phyloP scores from a whole-genome alignment of 805 yeast species.

The Teunomyces kruisii region DNA sequence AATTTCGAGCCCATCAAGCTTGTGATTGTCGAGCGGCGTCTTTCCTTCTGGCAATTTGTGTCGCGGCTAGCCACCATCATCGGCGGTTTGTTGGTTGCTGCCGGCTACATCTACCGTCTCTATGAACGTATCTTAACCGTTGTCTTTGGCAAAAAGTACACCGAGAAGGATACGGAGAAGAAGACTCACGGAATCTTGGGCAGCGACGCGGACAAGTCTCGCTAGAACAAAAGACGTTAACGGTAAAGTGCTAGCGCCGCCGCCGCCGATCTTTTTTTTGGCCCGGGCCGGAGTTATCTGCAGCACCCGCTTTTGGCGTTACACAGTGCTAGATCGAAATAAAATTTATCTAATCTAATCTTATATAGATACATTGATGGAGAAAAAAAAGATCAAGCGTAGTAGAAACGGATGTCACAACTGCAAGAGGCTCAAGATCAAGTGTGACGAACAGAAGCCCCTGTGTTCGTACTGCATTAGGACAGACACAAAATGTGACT shows the following conservation, averaged over 20 bases:
- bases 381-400: constrained; percentile 32
- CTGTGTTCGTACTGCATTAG: constrained; percentile 56
- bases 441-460: constrained; percentile 72
- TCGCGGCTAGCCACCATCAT: constrained; percentile 75
- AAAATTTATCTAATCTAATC: too few relatives aligned
- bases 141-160: constrained; percentile 58
- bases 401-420: constrained; percentile 61
- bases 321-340: neutral
- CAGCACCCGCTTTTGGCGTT: neutral
- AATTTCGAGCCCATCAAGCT: constrained; percentile 87
- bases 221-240: neutral
- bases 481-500: constrained; percentile 54
- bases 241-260: too few relatives aligned
- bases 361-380: neutral
- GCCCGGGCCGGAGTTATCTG: neutral
- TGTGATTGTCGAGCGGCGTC: constrained; percentile 64
- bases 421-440: constrained; percentile 61
- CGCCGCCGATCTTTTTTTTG: too few relatives aligned
- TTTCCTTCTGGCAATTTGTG: constrained; percentile 75
- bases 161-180: constrained; percentile 51
- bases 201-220: neutral
- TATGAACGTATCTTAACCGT: constrained; percentile 54
- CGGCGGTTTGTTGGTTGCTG: constrained; percentile 76
- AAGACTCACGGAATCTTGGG: constrained; percentile 34
- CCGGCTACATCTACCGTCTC: constrained; percentile 61